These are phyloP conservation scores for Serpula lacrymans DNA, from an alignment of 768 basidiomycete genomes.

Conservation along the genomic window DNA sequence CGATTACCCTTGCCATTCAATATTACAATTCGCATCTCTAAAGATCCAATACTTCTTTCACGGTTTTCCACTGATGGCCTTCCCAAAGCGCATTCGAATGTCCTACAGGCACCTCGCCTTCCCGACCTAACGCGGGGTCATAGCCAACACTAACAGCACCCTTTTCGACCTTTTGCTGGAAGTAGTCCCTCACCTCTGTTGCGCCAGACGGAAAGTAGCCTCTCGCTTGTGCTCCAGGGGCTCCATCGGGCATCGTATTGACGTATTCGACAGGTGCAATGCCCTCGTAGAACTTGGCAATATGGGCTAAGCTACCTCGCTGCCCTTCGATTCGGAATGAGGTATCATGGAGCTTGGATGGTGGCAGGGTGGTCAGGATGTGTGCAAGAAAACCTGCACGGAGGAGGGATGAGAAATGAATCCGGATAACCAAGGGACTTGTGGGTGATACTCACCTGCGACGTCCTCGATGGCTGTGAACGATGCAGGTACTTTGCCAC, in stretches of 20 bases:
- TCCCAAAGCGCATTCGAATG: constrained; percentile 7
- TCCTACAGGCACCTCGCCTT: constrained; percentile 1
- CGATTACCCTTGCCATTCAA: no score
- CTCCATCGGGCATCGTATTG: neutral
- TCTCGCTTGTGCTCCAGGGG: neutral
- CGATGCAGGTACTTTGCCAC: constrained; percentile 18
- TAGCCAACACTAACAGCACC: constrained; percentile 3
- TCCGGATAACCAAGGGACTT: no score
- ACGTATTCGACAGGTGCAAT: constrained; percentile 6
- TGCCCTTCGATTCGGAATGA: constrained; percentile 29
- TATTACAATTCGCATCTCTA: no score
- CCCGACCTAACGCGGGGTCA: neutral
- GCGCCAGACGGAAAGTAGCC: neutral
- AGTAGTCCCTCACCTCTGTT: neutral
- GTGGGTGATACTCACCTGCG: constrained; percentile 18
- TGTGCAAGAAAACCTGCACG: constrained; percentile 18
- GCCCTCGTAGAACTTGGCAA: constrained; percentile 10
- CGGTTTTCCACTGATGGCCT: constrained; percentile 8
- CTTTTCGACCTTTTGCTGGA: neutral
- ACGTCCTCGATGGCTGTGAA: constrained; percentile 21
- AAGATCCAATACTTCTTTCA: constrained; percentile 5
- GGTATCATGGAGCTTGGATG: constrained; percentile 15
- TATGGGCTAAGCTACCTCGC: constrained; percentile 6
- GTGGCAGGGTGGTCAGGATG: constrained; percentile 15
- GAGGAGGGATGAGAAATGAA: neutral